phyloP scores from a whole-genome alignment of 768 basidiomycete species.

The Mycena capillaripes region DNA sequence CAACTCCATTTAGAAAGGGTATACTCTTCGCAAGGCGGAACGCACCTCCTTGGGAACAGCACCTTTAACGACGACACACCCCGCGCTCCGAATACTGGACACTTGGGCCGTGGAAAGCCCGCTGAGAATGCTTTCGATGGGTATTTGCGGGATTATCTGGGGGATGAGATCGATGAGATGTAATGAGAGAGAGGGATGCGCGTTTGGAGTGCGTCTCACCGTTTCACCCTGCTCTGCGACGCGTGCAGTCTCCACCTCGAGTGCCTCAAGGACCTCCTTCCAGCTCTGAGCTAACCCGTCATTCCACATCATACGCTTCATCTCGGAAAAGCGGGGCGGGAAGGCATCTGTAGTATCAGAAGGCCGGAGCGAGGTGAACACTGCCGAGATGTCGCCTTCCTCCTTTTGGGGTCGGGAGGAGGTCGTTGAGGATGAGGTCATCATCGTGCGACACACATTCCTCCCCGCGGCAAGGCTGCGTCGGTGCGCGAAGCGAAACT shows the following conservation, averaged over 20 bases:
- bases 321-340: slow-evolving; percentile 67
- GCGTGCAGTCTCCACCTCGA: slow-evolving; percentile 60
- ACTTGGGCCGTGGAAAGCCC: slow-evolving; percentile 65
- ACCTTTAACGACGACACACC: slow-evolving; percentile 69
- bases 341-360: slow-evolving; percentile 55
- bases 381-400: slow-evolving; percentile 56
- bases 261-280: slow-evolving; percentile 65
- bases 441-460: background rate
- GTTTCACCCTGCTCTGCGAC: slow-evolving; percentile 62
- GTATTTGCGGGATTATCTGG: slow-evolving; percentile 68
- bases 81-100: slow-evolving; percentile 61
- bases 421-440: background rate
- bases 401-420: slow-evolving; percentile 42
- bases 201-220: slow-evolving; percentile 48
- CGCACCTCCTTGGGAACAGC: slow-evolving; percentile 68
- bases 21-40: slow-evolving; percentile 27
- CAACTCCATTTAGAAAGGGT: background rate
- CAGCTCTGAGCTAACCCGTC: slow-evolving; percentile 65
- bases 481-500: background rate
- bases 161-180: too few species aligned
- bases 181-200: background rate
- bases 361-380: slow-evolving; percentile 54
- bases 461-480: background rate
- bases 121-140: slow-evolving; percentile 56
- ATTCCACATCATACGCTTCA: slow-evolving; percentile 70